Base-by-base conservation (phyloP, 768 basidiomycete genomes). In the Pleurotus tuoliensis region DNA sequence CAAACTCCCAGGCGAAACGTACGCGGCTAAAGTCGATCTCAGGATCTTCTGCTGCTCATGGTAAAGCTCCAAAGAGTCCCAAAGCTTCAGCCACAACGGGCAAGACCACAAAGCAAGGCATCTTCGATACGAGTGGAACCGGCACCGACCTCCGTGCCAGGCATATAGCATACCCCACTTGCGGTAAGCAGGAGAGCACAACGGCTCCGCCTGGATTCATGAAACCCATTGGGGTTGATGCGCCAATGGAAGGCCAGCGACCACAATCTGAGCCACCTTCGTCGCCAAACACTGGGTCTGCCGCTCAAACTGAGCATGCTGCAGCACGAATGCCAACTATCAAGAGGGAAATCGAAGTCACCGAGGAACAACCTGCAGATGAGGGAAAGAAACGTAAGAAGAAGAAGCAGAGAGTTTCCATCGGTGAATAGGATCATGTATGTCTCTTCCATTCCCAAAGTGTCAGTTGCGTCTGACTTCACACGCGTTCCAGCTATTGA, bases 181-280 rank as follows among this genome's bases (percentile, higher is more conserved):
- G 62, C 34, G 40, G 58, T 18, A 56, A 58, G 20, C 9, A 38
- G 56, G 25, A 34, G 16, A 11, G 20, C 41, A 51, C 47, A 45
- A 47, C 67, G 24, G 54, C 54, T 37, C 61, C 64, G 7, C 56
- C 47, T 24, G 60, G 55, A 7, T 85, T 85, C 66, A 59, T 83
- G 58, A 84, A 82, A 61, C 84, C 84, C 34, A 71, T 75, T 45
- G 83, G 82, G 27, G 76, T 86, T 15, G 83, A 85, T 57, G 81
- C 74, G 43, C 80, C 77, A 34, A 72, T 53, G 60, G 61, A 15
- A 47, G 47, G 60, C 45, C 58, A 48, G 12, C 30, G 25, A 24
- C 47, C 43, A 24, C 56, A 59, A 40, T n/a, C 25, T 30, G n/a
- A 3, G 52, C 38, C 12, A 44, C 57, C 46, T 61, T 62, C 30